phyloP scores from a whole-genome alignment of 768 basidiomycete species.

The Peribolospora baueri region DNA sequence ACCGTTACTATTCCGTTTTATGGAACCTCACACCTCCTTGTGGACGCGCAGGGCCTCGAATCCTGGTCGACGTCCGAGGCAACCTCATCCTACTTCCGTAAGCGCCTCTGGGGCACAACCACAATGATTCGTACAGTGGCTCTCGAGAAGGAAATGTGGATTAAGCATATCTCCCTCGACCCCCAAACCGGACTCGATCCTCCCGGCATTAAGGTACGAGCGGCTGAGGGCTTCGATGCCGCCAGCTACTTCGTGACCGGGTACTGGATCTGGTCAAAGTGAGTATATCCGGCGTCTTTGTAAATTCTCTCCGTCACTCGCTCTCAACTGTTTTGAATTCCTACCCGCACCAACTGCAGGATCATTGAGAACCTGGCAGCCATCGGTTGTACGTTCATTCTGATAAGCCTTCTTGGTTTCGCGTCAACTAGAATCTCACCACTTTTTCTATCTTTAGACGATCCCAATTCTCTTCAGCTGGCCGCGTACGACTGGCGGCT shows the following conservation, averaged over 20 bases:
- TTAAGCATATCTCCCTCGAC: conserved; percentile 70
- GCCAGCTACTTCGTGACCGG: conserved; percentile 33
- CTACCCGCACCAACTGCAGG: too few relatives aligned
- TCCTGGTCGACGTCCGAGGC: conserved; percentile 79
- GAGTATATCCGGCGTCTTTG: conserved; percentile 10
- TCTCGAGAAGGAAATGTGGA: conserved; percentile 72
- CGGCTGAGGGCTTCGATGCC: conserved; percentile 25
- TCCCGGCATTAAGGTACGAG: conserved; percentile 56
- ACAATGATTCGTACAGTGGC: conserved; percentile 17
- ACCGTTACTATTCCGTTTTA: conserved; percentile 2
- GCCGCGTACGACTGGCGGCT: conserved; percentile 80
- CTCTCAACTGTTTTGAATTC: neutral
- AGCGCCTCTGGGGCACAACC: conserved; percentile 33
- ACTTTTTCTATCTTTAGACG: neutral
- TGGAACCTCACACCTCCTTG: neutral
- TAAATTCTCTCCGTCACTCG: conserved; percentile 4
- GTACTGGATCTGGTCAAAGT: conserved; percentile 65
- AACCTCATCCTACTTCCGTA: conserved; percentile 72
- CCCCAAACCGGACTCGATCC: conserved; percentile 78
- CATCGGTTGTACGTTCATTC: neutral
- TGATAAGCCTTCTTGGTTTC: neutral
- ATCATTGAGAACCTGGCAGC: neutral
- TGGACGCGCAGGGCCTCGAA: conserved; percentile 34
- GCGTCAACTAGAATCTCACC: neutral
- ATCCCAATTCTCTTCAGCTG: conserved; percentile 15